These are phyloP conservation scores for Calocybe gambosa DNA, from an alignment of 1,284 basidiomycete genomes.

Conservation along the genomic window DNA sequence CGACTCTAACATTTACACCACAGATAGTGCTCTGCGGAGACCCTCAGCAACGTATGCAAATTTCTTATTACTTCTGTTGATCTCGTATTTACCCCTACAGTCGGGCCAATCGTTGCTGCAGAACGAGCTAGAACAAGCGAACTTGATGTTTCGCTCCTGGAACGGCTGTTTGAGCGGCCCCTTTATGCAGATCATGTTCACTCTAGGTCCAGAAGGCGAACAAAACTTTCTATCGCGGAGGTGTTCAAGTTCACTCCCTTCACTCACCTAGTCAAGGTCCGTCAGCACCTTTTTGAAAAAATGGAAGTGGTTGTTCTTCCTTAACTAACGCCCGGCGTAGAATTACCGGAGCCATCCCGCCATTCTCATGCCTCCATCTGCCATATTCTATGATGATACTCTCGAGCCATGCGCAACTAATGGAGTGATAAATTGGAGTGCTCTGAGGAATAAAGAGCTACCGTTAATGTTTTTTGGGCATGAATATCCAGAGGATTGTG, in stretches of 20 bases:
- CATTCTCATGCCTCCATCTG: constrained; percentile 45
- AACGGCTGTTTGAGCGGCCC: constrained; percentile 36
- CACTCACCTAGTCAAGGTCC: constrained; percentile 36
- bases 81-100: constrained; percentile 17
- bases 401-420: constrained; percentile 36
- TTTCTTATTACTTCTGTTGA: neutral
- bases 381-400: constrained; percentile 40
- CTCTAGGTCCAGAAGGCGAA: constrained; percentile 13
- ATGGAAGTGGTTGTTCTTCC: neutral
- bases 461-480: constrained; percentile 38
- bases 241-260: constrained; percentile 24
- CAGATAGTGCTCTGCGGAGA: constrained; percentile 43
- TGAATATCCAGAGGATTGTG: constrained; percentile 31
- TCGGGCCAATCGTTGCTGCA: constrained; percentile 38
- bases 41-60: constrained; percentile 33
- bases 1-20: constrained; percentile 23
- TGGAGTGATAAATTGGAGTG: constrained; percentile 33
- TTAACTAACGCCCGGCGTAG: constrained; percentile 14
- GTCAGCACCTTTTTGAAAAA: constrained; percentile 1
- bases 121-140: constrained; percentile 34
- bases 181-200: constrained; percentile 27
- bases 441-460: constrained; percentile 28
- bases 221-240: neutral
- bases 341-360: constrained; percentile 41
- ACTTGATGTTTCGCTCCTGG: constrained; percentile 39